Evolutionary conservation across 2,329 filamentous ascomycete species (phyloP).

Genomic region (Aspergillus tamarii): DNA sequence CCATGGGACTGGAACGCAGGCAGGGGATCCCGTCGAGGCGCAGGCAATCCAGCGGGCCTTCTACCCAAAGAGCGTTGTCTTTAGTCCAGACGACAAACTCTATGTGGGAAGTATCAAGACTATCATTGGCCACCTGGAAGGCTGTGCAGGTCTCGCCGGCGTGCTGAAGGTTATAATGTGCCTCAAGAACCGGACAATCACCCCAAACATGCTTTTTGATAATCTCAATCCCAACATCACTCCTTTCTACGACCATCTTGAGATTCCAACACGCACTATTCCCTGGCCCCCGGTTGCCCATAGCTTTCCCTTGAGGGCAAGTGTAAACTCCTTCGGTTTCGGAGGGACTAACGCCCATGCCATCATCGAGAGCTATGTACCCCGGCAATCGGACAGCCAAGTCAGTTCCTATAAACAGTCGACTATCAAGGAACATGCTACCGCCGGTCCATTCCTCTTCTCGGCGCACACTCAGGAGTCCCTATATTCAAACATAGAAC

Average conservation of each 20-base stretch:
- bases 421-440: fast-evolving
- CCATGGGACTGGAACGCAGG: slow-evolving; percentile 49
- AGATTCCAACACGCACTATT: slow-evolving; percentile 24
- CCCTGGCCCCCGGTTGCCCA: slow-evolving; percentile 27
- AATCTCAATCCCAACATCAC: slow-evolving; percentile 29
- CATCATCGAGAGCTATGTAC: slow-evolving; percentile 40
- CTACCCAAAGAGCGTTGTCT: slow-evolving; percentile 14
- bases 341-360: slow-evolving; percentile 43
- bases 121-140: slow-evolving; percentile 40
- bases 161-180: slow-evolving; percentile 42
- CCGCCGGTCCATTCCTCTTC: background rate
- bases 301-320: slow-evolving; percentile 36
- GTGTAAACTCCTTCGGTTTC: slow-evolving; percentile 52
- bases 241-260: slow-evolving; percentile 28
- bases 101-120: slow-evolving; percentile 37
- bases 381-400: background rate
- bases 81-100: background rate
- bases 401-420: background rate
- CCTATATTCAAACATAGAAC: background rate
- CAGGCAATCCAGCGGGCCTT: slow-evolving; percentile 29
- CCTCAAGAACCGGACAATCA: slow-evolving; percentile 41
- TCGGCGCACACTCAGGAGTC: background rate
- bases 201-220: slow-evolving; percentile 34
- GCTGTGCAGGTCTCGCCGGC: slow-evolving; percentile 35
- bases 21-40: slow-evolving; percentile 37